Percentiles rank a stretch among this genome's conserved stretches.
Evolutionary conservation across 345 rosid species (phyloP).

Genomic region (Moricandia arvensis): DNA sequence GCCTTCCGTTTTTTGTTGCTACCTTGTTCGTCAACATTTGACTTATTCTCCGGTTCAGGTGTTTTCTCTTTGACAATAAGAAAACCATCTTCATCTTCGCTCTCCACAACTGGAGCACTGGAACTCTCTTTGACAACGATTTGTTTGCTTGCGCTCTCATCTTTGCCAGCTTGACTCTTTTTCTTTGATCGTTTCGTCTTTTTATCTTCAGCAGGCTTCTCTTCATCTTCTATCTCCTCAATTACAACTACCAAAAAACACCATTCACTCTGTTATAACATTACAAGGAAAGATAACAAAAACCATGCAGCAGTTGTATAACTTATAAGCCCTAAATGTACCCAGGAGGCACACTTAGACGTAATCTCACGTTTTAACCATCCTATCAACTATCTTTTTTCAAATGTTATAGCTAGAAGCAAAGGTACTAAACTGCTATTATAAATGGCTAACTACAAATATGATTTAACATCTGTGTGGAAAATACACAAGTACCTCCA

Average conservation of each 20-base stretch:
- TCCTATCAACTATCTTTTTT: neutral
- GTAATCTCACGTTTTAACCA: neutral
- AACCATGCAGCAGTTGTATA: neutral
- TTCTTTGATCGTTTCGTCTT: slow-evolving; percentile 47
- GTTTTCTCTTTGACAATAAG: slow-evolving; percentile 44
- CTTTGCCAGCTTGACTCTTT: slow-evolving; percentile 41
- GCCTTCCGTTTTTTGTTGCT: slow-evolving; percentile 61
- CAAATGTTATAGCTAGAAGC: neutral
- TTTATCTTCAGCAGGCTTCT: slow-evolving; percentile 46
- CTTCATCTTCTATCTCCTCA: slow-evolving; percentile 90
- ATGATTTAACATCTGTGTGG: neutral
- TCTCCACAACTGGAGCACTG: slow-evolving; percentile 50
- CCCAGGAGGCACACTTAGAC: neutral
- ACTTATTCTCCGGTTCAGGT: slow-evolving; percentile 24
- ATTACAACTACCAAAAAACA: slow-evolving; percentile 52
- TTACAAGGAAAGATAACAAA: neutral
- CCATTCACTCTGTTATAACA: neutral
- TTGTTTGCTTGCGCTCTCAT: slow-evolving; percentile 38
- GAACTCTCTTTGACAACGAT: slow-evolving; percentile 42
- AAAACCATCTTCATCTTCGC: slow-evolving; percentile 95
- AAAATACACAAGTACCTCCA: slow-evolving; percentile 58
- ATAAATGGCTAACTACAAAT: neutral
- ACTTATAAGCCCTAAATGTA: neutral
- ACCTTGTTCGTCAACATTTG: slow-evolving; percentile 35
- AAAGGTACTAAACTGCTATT: neutral